These are phyloP conservation scores for Excoecaria cochinchinensis DNA, from an alignment of 345 rosid species.

Conservation along the genomic window DNA sequence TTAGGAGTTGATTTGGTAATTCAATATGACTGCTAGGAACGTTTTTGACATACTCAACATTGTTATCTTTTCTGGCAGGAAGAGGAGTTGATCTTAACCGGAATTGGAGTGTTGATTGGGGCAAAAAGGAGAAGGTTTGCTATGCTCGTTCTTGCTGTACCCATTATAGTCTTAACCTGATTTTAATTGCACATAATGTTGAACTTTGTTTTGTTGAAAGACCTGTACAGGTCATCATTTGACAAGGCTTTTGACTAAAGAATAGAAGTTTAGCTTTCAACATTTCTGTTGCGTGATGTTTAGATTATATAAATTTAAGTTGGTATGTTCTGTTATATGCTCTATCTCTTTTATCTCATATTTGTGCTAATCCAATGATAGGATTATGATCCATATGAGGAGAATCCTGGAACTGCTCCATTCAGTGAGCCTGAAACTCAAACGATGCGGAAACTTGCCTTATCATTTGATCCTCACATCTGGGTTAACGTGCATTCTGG, in stretches of 20 bases:
- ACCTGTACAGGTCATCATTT: not conserved
- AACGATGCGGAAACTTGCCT: constrained; percentile 83
- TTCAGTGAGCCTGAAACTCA: constrained; percentile 97
- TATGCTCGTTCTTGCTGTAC: constrained; percentile 1
- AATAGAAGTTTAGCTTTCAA: not conserved
- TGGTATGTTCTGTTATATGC: not conserved
- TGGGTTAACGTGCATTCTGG: constrained; percentile 99
- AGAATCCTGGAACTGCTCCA: constrained; percentile 90
- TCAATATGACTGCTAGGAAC: constrained; percentile 12
- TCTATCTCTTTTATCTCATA: constrained; percentile 6
- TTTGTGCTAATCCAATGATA: constrained; percentile 27
- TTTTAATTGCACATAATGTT: not conserved
- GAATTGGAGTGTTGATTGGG: constrained; percentile 99
- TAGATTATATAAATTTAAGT: constrained; percentile 1
- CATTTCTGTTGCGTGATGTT: not conserved
- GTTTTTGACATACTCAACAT: constrained; percentile 18
- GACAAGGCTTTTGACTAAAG: constrained; percentile 1
- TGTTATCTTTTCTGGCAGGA: constrained; percentile 43
- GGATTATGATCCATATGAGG: constrained; percentile 98
- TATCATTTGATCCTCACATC: constrained; percentile 87
- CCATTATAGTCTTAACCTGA: not conserved
- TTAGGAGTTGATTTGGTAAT: constrained; percentile 23
- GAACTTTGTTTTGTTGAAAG: constrained; percentile 5
- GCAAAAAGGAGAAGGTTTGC: constrained; percentile 89
- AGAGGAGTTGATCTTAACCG: constrained; percentile 98